Evolutionary conservation across 1,284 basidiomycete genomes (phyloP).

Genomic region (Cronartium ribicola): DNA sequence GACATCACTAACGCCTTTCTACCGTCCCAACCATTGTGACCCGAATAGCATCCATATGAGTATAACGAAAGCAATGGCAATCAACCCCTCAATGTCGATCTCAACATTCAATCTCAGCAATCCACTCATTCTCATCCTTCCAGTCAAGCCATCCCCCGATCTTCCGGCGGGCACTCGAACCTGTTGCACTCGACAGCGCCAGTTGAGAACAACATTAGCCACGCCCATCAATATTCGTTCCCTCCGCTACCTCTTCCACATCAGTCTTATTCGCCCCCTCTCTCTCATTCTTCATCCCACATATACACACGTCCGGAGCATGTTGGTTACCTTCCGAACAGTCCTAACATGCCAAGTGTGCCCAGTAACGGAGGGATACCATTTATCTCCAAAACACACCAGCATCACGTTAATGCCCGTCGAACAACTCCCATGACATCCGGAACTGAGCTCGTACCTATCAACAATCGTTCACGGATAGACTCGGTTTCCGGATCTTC

Average conservation of each 20-base stretch:
- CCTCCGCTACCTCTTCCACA: conserved; percentile 21
- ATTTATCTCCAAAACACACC: conserved; percentile 28
- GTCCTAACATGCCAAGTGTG: conserved; percentile 18
- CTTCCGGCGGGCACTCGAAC: conserved; percentile 9
- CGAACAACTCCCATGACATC: conserved; percentile 6
- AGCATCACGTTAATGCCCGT: conserved; percentile 19
- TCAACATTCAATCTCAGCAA: conserved; percentile 24
- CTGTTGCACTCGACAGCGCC: conserved; percentile 15
- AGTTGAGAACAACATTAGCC: conserved; percentile 7
- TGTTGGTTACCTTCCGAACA: conserved; percentile 19
- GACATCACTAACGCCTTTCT: conserved; percentile 5
- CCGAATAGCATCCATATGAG: conserved; percentile 31
- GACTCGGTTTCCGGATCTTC: conserved; percentile 13
- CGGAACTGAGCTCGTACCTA: conserved; percentile 20
- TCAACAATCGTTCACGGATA: conserved; percentile 16
- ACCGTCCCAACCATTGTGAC: background rate
- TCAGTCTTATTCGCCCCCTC: conserved; percentile 5
- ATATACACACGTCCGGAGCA: conserved; percentile 21
- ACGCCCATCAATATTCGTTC: conserved; percentile 27
- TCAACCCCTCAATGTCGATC: conserved; percentile 30
- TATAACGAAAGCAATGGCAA: conserved; percentile 24
- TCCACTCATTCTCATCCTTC: conserved; percentile 5
- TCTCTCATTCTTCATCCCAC: conserved; percentile 14
- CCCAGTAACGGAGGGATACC: conserved; percentile 12
- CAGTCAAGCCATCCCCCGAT: conserved; percentile 22